A percentile compares a stretch with the other conserved stretches of the same genome.
These are phyloP conservation scores for Lablab purpureus DNA, from an alignment of 306 rosid species.

Conservation along the genomic window DNA sequence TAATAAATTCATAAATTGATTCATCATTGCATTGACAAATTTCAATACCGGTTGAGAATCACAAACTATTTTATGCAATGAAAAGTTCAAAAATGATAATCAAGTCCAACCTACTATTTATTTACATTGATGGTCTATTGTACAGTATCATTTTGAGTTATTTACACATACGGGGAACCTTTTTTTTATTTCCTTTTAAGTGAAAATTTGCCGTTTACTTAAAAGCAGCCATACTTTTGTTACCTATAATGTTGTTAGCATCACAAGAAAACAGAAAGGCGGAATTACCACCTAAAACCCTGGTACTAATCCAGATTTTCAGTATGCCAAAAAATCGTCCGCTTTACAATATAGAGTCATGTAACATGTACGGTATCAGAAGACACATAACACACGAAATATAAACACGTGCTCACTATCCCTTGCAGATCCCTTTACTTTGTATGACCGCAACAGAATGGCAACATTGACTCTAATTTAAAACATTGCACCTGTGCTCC, in stretches of 20 bases:
- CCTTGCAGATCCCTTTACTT: background rate
- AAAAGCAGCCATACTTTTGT: background rate
- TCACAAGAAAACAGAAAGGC: background rate
- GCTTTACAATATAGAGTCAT: no score
- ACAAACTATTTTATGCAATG: background rate
- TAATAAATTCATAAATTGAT: conserved; percentile 29
- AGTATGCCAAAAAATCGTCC: no score
- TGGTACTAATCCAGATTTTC: conserved; percentile 1
- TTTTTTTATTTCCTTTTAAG: background rate
- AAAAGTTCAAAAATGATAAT: background rate
- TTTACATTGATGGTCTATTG: background rate
- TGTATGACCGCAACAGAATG: background rate
- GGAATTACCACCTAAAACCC: background rate
- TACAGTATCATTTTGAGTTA: conserved; percentile 6
- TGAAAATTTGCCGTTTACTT: background rate
- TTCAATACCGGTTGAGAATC: conserved; percentile 16
- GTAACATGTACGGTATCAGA: conserved; percentile 28
- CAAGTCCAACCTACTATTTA: background rate
- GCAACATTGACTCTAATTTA: background rate
- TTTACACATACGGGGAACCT: background rate
- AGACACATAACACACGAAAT: conserved; percentile 3
- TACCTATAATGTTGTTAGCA: background rate
- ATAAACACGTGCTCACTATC: conserved; percentile 6
- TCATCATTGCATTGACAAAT: background rate
- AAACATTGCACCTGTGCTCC: background rate